These are phyloP conservation scores for Selaginella moellendorffii DNA, from an alignment of 75 land plant genomes.

Conservation along the genomic window DNA sequence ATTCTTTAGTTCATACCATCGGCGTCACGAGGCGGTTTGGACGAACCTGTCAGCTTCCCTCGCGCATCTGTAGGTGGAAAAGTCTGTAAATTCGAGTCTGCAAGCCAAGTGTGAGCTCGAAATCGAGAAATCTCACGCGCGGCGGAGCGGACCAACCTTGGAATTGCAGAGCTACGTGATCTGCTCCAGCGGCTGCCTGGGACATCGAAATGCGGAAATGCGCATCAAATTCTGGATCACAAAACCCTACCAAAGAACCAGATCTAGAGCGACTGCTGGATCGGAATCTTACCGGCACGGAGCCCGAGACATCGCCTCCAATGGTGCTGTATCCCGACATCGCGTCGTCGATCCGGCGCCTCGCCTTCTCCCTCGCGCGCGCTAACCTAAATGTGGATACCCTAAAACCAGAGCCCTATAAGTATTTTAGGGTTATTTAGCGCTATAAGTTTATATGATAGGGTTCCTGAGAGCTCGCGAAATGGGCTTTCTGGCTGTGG, in stretches of 20 bases:
- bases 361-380: neutral
- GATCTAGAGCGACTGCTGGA: neutral
- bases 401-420: neutral
- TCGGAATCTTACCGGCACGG: neutral
- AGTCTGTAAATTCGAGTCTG: conserved; percentile 75
- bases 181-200: conserved; percentile 8
- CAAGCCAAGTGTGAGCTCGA: neutral
- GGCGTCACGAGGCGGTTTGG: conserved; percentile 75
- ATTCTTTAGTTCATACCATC: conserved; percentile 48
- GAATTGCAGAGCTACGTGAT: conserved; percentile 13
- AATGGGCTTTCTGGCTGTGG: too few relatives aligned
- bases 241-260: neutral
- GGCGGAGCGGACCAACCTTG: conserved; percentile 11
- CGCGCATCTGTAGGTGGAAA: conserved; percentile 66
- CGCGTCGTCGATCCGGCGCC: neutral
- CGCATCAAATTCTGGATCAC: neutral
- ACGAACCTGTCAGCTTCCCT: conserved; percentile 72
- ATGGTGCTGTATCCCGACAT: neutral
- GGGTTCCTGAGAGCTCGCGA: too few relatives aligned
- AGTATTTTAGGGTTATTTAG: too few relatives aligned
- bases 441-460: too few relatives aligned
- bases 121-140: too few relatives aligned
- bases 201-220: neutral
- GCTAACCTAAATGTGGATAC: neutral
- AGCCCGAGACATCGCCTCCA: neutral